A percentile compares a stretch with the other conserved stretches of the same genome.
Evolutionary conservation across 495 filamentous ascomycete species (phyloP).

Genomic region (Geopyxis carbonaria): DNA sequence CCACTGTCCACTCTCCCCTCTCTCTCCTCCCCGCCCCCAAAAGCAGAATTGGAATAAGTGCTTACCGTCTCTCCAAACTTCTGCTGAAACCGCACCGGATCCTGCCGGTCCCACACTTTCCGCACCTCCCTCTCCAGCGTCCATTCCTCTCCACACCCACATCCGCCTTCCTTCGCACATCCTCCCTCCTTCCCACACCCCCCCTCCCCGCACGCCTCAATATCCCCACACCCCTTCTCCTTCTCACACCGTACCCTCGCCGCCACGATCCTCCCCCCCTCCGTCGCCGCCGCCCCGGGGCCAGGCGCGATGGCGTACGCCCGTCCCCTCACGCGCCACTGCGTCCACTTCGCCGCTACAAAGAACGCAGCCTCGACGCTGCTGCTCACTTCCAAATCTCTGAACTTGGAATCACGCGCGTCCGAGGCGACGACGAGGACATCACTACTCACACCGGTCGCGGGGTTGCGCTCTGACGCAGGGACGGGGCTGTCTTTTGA

Average conservation of each 20-base stretch:
- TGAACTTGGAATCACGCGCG: conserved; percentile 4
- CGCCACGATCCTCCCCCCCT: background rate
- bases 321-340: conserved; percentile 9
- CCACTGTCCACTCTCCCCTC: background rate
- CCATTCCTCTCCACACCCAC: conserved; percentile 4
- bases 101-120: conserved; percentile 10
- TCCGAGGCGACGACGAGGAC: conserved; percentile 5
- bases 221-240: too few species aligned
- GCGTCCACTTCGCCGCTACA: conserved; percentile 7
- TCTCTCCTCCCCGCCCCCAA: too few species aligned
- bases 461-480: conserved; percentile 6
- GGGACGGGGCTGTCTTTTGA: conserved; percentile 2
- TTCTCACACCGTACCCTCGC: conserved; percentile 5
- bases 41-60: background rate
- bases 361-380: conserved; percentile 11
- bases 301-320: conserved; percentile 1
- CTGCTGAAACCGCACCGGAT: conserved; percentile 2
- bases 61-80: conserved; percentile 1
- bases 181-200: too few species aligned
- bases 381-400: conserved; percentile 1
- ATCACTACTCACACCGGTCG: conserved; percentile 3
- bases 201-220: too few species aligned
- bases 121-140: conserved; percentile 9
- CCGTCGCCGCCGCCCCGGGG: conserved; percentile 3
- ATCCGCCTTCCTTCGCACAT: too few species aligned